Base-by-base conservation (phyloP, 306 rosid species). In the Cicer judaicum region DNA sequence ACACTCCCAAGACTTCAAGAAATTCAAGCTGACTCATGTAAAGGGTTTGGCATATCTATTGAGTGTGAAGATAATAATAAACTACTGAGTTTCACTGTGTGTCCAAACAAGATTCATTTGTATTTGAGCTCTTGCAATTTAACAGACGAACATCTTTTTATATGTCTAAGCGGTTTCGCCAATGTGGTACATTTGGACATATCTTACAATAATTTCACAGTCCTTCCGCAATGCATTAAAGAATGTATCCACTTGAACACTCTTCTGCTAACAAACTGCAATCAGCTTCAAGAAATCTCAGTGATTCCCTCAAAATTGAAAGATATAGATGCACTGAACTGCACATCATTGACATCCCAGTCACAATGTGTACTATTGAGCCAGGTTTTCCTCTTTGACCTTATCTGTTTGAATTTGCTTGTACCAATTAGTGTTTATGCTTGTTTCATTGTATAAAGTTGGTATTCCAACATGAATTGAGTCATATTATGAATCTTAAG, bases 1-100 rank as follows among this genome's bases (percentile, higher is more conserved):
- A 56, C 15, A 21, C 63, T 56, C 21, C 40, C 63, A 21, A 56
- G 40, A 56, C 63, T 56, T 21, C 39, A 21, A 56, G 40, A 56
- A 56, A 56, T 56, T 56, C 63, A 56, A 56, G 63, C 40, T 56
- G 63, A 56, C 40, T 56, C 63, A 0, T 56, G 63, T 56, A 56
- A 56, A 56, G 40, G 63, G 14, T 10, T 56, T 9, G 40, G 14
- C 40, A 56, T 56, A 5, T 21, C 40, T 56, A 21, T 7, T 21
- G 40, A 56, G 24, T 56, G n/a, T 56, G 40, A 56, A 21, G 40
- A 56, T 1, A 1, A 21, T 56, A 56, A 21, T 5, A 41, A 5
- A 59, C 64, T 41, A 10, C 9, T 59, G 42, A 59, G 29, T 10
- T 6, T 59, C 16, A 6, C 15, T 5, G 64, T 59, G 1, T 59